Conservation (phyloP, 179 eudicot genomes). For the Kewa caespitosa region DNA sequence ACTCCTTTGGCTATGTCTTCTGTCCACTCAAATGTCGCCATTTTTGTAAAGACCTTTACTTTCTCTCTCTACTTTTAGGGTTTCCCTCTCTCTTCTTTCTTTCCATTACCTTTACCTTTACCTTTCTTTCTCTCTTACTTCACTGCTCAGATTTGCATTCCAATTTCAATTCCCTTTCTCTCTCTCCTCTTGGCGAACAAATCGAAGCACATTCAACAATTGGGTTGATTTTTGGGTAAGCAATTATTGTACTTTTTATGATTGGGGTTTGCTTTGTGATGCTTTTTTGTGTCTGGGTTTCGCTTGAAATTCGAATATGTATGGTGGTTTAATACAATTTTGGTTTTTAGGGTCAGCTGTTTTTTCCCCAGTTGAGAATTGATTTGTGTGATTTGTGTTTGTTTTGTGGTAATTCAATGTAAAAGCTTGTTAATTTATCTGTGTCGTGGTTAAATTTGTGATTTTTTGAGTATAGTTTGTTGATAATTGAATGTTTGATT, state of each 20-base stretch:
- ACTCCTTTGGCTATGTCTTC: conserved; percentile 23
- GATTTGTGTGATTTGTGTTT: conserved; percentile 6
- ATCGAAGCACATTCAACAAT: neutral
- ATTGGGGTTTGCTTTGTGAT: neutral
- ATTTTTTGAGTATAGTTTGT: neutral
- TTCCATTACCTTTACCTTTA: neutral
- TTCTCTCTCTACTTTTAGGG: conserved; percentile 24
- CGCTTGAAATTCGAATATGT: conserved; percentile 2
- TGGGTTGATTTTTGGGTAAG: neutral
- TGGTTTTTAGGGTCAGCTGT: neutral
- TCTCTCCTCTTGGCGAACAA: conserved; percentile 3
- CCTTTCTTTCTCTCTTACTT: neutral
- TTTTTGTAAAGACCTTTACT: conserved; percentile 11
- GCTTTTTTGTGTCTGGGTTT: conserved; percentile 8
- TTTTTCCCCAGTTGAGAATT: neutral
- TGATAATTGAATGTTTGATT: neutral
- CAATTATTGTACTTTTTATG: neutral
- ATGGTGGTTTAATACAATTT: conserved; percentile 5
- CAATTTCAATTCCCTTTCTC: neutral
- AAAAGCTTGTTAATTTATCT: neutral
- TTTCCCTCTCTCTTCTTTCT: conserved; percentile 9
- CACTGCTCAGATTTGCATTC: neutral
- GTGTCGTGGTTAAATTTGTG: conserved; percentile 12
- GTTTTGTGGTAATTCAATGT: conserved; percentile 1
- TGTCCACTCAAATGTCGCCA: conserved; percentile 29